Conservation (phyloP, 2,329 filamentous ascomycete species). For the Aureobasidium sp. region DNA sequence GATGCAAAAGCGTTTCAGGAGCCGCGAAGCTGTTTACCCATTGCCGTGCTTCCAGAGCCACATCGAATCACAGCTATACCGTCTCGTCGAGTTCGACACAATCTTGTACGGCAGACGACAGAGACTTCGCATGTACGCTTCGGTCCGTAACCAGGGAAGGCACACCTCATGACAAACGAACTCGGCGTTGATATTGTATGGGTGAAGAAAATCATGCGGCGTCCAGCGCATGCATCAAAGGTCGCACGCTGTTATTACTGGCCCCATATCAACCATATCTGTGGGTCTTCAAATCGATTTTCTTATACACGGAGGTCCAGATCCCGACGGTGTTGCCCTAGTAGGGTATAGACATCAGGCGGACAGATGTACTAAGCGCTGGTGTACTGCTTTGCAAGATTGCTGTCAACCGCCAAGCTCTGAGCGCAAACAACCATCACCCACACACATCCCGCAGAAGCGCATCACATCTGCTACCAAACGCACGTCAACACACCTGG, state of each 20-base stretch:
- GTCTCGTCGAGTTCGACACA: neutral
- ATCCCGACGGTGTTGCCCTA: neutral
- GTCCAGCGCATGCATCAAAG: neutral
- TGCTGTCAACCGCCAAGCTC: conserved; percentile 1
- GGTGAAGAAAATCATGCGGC: neutral
- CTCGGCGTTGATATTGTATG: neutral
- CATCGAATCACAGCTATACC: neutral
- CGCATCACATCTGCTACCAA: conserved; percentile 2
- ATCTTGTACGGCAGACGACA: neutral
- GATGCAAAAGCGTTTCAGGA: conserved; percentile 9
- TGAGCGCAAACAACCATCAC: neutral
- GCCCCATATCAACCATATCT: neutral
- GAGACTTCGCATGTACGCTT: neutral
- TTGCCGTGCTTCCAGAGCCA: neutral
- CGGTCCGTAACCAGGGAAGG: neutral
- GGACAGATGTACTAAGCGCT: neutral
- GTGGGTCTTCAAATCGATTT: neutral
- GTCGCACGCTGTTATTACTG: neutral
- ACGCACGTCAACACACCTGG: conserved; percentile 2
- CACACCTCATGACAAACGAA: too few relatives aligned
- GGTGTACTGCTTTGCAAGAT: neutral
- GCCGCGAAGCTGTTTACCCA: neutral
- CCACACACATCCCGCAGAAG: too few relatives aligned
- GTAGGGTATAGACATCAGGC: neutral
- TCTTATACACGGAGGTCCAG: neutral